Evolutionary conservation across 371 early-diverging fungal genomes (phyloP).

Genomic region (Phascolomyces articulosus): DNA sequence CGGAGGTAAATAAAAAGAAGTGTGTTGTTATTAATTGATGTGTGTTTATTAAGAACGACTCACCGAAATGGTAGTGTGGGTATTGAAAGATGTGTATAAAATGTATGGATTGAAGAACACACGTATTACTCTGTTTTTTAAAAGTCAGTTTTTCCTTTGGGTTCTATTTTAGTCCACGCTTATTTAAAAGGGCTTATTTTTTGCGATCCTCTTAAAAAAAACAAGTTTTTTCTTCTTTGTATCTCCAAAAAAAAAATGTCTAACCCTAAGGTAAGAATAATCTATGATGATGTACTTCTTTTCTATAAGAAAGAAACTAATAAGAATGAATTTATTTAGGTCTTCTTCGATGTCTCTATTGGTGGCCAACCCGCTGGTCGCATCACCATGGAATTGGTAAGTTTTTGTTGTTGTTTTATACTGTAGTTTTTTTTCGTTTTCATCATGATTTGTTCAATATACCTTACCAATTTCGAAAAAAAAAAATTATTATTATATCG

Average conservation of each 20-base stretch:
- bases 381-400: conserved; percentile 22
- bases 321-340: conserved; percentile 17
- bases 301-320: too few species aligned
- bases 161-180: conserved; percentile 3
- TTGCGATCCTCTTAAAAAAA: neutral
- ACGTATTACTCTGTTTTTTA: neutral
- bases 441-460: conserved; percentile 13
- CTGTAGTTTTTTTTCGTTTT: conserved; percentile 20
- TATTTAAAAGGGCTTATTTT: conserved; percentile 8
- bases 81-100: too few species aligned
- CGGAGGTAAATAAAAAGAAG: too few species aligned
- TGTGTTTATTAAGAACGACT: neutral
- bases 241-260: conserved; percentile 11
- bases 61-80: neutral
- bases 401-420: too few species aligned
- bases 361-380: conserved; percentile 55
- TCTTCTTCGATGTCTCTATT: conserved; percentile 65
- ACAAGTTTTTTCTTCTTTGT: conserved; percentile 2
- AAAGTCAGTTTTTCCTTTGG: conserved; percentile 6
- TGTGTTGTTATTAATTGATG: neutral
- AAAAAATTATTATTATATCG: too few species aligned
- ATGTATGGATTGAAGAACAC: neutral
- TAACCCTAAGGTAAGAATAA: conserved; percentile 20
- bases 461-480: too few species aligned
- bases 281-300: too few species aligned